Percentiles rank a stretch among this genome's conserved stretches.
These are phyloP conservation scores for Mycena chlorophos DNA, from an alignment of 768 basidiomycete species.

Conservation along the genomic window DNA sequence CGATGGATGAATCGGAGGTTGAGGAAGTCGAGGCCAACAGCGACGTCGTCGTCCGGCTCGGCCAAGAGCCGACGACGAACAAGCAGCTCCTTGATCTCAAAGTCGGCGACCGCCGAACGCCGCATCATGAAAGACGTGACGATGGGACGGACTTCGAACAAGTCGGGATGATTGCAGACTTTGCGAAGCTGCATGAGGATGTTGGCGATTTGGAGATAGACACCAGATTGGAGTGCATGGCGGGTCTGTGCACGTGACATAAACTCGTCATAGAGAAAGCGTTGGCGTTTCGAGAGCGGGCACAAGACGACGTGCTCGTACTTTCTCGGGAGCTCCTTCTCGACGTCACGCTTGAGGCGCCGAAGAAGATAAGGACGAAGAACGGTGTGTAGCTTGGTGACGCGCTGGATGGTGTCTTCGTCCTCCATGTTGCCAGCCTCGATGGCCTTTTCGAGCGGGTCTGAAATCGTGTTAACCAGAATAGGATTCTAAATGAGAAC, in stretches of 20 bases:
- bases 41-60: conserved; percentile 45
- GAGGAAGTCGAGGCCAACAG: conserved; percentile 63
- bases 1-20: conserved; percentile 61
- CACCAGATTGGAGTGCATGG: conserved; percentile 79
- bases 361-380: conserved; percentile 95
- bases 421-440: conserved; percentile 77
- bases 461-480: conserved; percentile 38
- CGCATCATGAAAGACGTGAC: conserved; percentile 75
- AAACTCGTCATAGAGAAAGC: conserved; percentile 96
- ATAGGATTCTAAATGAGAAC: conserved; percentile 29
- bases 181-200: conserved; percentile 98
- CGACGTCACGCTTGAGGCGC: conserved; percentile 96
- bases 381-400: conserved; percentile 88
- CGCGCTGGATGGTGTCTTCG: conserved; percentile 81
- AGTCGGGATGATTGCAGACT: conserved; percentile 92
- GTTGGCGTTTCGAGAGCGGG: conserved; percentile 85
- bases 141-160: conserved; percentile 87
- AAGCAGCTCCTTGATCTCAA: conserved; percentile 86
- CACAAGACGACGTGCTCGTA: conserved; percentile 89
- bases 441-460: conserved; percentile 91
- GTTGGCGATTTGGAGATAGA: conserved; percentile 89
- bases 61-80: conserved; percentile 71
- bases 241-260: conserved; percentile 86
- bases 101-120: conserved; percentile 74
- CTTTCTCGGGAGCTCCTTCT: conserved; percentile 92